A percentile compares a stretch with the other conserved stretches of the same genome.
phyloP scores from a whole-genome alignment of 257 asterid genomes.

The Nicotiana otophora region DNA sequence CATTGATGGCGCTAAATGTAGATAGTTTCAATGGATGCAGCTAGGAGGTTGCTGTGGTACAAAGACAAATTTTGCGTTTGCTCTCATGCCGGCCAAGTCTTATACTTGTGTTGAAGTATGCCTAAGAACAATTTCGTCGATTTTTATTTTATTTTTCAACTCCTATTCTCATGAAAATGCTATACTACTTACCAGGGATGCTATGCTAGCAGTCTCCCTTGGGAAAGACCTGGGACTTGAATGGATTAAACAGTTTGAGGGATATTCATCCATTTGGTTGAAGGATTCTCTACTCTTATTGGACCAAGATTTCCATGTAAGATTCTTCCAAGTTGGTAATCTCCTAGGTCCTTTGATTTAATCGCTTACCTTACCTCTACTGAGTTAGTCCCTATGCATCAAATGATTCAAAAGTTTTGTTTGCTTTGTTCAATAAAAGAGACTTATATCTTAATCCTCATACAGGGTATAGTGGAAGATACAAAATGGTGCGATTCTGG shows the following conservation, averaged over 20 bases:
- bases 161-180: background rate
- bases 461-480: no score
- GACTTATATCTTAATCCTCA: no score
- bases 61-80: background rate
- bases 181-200: background rate
- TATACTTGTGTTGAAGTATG: background rate
- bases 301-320: no score
- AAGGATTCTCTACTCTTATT: background rate
- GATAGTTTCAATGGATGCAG: background rate
- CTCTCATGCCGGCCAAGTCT: background rate
- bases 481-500: no score
- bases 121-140: background rate
- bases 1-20: background rate
- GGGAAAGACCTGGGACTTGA: no score
- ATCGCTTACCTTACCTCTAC: no score
- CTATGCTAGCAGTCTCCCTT: background rate
- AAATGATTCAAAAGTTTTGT: no score
- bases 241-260: background rate
- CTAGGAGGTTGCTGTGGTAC: background rate
- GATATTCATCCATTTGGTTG: background rate
- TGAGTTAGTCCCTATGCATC: no score
- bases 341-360: background rate
- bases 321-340: background rate
- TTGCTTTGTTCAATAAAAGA: no score
- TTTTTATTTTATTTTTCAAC: no score